phyloP scores from a whole-genome alignment of 352 stramenopile genomes.

The Phytopythium litorale region DNA sequence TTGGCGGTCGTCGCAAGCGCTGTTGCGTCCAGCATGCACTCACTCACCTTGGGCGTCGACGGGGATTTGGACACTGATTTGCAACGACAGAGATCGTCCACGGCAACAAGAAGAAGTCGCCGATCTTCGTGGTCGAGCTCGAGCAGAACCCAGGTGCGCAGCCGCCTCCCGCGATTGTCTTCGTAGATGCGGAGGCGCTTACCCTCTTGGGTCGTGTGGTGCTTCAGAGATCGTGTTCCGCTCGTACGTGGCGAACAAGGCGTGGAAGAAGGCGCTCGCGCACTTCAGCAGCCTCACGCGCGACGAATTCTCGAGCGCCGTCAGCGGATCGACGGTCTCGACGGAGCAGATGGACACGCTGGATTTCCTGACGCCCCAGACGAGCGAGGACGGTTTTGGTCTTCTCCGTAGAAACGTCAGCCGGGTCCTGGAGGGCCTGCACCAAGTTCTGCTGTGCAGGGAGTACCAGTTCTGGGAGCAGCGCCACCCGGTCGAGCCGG shows the following conservation, averaged over 20 bases:
- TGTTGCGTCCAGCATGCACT: too few relatives aligned
- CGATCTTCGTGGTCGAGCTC: constrained; percentile 73
- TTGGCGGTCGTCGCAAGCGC: constrained; percentile 1
- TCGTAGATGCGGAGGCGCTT: neutral
- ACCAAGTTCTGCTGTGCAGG: constrained; percentile 51
- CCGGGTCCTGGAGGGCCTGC: constrained; percentile 67
- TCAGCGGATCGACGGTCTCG: constrained; percentile 19
- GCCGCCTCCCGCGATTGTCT: neutral
- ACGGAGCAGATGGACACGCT: constrained; percentile 15
- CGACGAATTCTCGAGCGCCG: constrained; percentile 38
- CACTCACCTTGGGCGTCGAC: neutral
- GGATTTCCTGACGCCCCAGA: constrained; percentile 48
- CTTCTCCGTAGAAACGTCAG: constrained; percentile 67
- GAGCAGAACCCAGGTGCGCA: constrained; percentile 44
- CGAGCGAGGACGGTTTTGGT: constrained; percentile 77
- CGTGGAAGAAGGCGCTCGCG: constrained; percentile 76
- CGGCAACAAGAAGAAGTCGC: constrained; percentile 73
- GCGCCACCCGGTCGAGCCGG: constrained; percentile 53
- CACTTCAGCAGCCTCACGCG: constrained; percentile 62
- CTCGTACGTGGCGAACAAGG: constrained; percentile 72
- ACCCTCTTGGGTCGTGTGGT: constrained; percentile 5
- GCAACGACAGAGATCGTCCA: constrained; percentile 54
- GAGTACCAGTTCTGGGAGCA: constrained; percentile 88
- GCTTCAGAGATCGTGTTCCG: constrained; percentile 66
- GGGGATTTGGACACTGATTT: neutral